Conservation (phyloP, 1,139 yeast species). For the Suhomyces yuchorum region DNA sequence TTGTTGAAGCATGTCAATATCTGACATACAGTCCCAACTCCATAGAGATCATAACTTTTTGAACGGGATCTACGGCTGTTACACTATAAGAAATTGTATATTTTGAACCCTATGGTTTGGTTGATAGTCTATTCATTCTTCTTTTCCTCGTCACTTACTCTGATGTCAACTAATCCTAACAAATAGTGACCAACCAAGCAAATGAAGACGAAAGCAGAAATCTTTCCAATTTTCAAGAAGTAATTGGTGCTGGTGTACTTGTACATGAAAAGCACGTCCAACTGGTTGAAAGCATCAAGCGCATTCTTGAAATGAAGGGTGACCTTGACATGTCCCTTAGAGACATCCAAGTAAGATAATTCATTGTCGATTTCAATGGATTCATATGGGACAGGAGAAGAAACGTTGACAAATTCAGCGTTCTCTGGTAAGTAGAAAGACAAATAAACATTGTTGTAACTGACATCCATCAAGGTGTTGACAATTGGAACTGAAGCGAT, state of each 20-base stretch:
- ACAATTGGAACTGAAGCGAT: conserved; percentile 70
- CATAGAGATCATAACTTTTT: too few relatives aligned
- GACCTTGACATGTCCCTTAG: conserved; percentile 79
- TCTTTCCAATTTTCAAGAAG: conserved; percentile 65
- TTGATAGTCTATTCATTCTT: conserved; percentile 1
- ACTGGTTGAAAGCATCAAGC: conserved; percentile 66
- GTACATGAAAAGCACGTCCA: conserved; percentile 64
- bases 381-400: conserved; percentile 55
- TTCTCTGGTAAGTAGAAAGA: conserved; percentile 87
- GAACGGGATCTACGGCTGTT: background rate
- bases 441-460: conserved; percentile 64
- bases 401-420: conserved; percentile 61
- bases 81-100: background rate
- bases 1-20: too few relatives aligned
- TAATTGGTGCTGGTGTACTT: conserved; percentile 55
- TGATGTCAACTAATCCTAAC: conserved; percentile 42
- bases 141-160: conserved; percentile 25
- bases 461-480: conserved; percentile 68
- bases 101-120: background rate
- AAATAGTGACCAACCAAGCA: conserved; percentile 63
- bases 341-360: conserved; percentile 73
- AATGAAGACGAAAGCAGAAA: conserved; percentile 63
- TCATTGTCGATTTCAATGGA: conserved; percentile 43
- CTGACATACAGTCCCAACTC: too few relatives aligned
- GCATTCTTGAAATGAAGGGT: conserved; percentile 62